These are phyloP conservation scores for Xylaria sp. DNA, from an alignment of 2,329 filamentous ascomycete genomes.

Conservation along the genomic window DNA sequence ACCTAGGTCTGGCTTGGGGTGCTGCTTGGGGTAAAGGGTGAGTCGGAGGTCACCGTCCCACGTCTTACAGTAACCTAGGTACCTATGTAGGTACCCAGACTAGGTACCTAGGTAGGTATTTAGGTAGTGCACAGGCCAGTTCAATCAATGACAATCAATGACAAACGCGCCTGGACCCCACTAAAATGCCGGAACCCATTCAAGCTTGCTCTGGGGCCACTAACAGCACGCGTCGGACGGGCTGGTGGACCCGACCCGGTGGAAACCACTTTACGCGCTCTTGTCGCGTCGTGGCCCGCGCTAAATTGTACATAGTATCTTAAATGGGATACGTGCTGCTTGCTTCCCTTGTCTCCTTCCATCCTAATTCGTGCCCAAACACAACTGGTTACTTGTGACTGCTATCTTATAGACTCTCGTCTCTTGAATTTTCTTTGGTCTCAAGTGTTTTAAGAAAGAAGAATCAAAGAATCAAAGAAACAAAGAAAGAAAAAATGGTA, in stretches of 20 bases:
- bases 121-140: neutral
- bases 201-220: neutral
- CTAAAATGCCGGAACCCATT: neutral
- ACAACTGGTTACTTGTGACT: slow-evolving; percentile 17
- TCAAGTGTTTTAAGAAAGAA: slow-evolving; percentile 4
- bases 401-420: neutral
- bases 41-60: slow-evolving; percentile 15
- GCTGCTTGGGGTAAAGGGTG: neutral
- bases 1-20: neutral
- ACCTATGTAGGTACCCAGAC: too few species aligned
- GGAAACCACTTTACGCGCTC: slow-evolving; percentile 45
- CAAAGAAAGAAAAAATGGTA: slow-evolving; percentile 41
- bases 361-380: slow-evolving; percentile 21
- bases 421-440: neutral
- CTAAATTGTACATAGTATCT: slow-evolving; percentile 27
- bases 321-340: slow-evolving; percentile 18
- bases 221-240: neutral
- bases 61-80: neutral
- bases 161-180: neutral
- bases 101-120: neutral
- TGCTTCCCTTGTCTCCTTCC: slow-evolving; percentile 22
- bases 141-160: neutral
- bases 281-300: slow-evolving; percentile 42
- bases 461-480: slow-evolving; percentile 11
- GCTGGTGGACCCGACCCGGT: slow-evolving; percentile 7